Conservation (phyloP, 371 early-diverging fungal species). For the Circinella minor region DNA sequence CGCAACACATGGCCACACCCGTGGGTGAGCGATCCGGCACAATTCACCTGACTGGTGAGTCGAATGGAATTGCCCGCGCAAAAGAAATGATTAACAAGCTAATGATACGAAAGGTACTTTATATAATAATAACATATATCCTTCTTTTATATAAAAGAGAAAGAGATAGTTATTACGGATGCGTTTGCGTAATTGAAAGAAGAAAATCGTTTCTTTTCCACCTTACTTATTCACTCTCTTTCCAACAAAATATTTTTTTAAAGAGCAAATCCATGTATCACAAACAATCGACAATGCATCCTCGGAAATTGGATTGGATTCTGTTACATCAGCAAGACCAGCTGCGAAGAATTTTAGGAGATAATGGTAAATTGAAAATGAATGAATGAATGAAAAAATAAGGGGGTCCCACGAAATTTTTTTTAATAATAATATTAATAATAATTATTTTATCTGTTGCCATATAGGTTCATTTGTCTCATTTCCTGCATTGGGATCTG, state of each 20-base stretch:
- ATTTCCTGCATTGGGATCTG: conserved; percentile 70
- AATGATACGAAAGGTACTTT: conserved; percentile 38
- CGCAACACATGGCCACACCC: conserved; percentile 21
- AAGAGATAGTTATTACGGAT: too few species aligned
- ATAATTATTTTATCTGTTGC: background rate
- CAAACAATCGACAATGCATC: conserved; percentile 47
- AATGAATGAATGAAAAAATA: background rate
- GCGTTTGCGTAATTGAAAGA: too few species aligned
- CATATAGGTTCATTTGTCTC: conserved; percentile 51
- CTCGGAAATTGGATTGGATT: conserved; percentile 83
- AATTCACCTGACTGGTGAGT: conserved; percentile 45
- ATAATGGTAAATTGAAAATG: conserved; percentile 59
- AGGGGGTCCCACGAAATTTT: conserved; percentile 1
- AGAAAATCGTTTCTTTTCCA: too few species aligned
- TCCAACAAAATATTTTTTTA: background rate
- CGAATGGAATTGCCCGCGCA: conserved; percentile 31
- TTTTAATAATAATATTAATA: background rate
- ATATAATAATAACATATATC: background rate
- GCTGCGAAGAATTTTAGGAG: conserved; percentile 70
- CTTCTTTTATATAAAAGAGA: background rate
- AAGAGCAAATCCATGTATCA: conserved; percentile 51
- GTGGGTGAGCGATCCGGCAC: conserved; percentile 22
- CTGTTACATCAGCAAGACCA: conserved; percentile 63
- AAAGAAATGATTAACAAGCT: conserved; percentile 39
- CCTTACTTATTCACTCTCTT: background rate